These are phyloP conservation scores for Pyrrhoderma noxium DNA, from an alignment of 1,284 basidiomycete species.

Conservation along the genomic window DNA sequence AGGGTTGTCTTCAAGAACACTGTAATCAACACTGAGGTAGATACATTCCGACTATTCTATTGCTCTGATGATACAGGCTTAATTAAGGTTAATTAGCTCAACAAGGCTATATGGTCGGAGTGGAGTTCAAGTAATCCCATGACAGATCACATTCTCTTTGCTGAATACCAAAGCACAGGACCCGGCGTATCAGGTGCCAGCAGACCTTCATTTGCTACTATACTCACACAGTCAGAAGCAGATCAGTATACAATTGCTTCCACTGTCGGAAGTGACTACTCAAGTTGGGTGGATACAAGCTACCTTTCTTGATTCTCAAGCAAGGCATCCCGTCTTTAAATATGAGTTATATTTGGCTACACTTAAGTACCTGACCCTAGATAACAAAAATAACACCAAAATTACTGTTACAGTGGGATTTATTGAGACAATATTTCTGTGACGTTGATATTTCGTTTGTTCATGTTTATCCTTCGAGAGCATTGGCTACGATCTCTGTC, in stretches of 20 bases:
- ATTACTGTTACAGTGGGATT: too few relatives aligned
- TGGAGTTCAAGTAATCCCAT: conserved; percentile 35
- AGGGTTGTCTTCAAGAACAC: conserved; percentile 20
- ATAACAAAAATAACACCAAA: too few relatives aligned
- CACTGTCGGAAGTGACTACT: conserved; percentile 37
- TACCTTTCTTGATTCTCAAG: conserved; percentile 26
- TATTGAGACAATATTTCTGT: too few relatives aligned
- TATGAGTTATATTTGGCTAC: too few relatives aligned
- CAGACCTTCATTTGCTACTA: conserved; percentile 36
- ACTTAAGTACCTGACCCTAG: too few relatives aligned
- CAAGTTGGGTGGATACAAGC: conserved; percentile 37
- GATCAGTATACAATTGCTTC: conserved; percentile 34
- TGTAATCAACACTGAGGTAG: conserved; percentile 7
- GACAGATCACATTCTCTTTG: conserved; percentile 39
- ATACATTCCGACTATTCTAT: conserved; percentile 3
- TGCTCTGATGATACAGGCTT: conserved; percentile 16
- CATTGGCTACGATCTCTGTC: conserved; percentile 49
- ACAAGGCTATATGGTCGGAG: conserved; percentile 40
- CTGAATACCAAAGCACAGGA: conserved; percentile 39
- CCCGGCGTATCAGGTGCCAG: conserved; percentile 30
- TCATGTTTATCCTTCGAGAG: conserved; percentile 28
- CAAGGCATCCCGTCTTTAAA: too few relatives aligned
- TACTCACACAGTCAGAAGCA: conserved; percentile 31
- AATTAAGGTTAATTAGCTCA: conserved; percentile 23
- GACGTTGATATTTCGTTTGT: too few relatives aligned